Conservation (phyloP, 1,139 yeast species). For the Casaregolazyma lundiana region DNA sequence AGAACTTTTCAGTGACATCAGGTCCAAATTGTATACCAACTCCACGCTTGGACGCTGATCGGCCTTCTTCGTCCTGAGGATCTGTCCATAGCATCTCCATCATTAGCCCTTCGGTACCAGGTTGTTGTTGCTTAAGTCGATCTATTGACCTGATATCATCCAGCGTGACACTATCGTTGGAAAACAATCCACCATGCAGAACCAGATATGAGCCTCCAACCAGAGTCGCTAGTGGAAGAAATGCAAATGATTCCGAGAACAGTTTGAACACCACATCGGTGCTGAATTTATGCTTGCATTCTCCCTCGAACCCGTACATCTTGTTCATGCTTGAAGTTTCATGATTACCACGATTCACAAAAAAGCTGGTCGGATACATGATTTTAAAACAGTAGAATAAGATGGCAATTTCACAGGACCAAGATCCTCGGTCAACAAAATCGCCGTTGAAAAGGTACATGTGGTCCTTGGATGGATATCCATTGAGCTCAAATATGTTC, state of each 20-base stretch:
- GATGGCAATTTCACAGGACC: constrained; percentile 96
- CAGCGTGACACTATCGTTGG: constrained; percentile 65
- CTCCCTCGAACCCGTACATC: constrained; percentile 95
- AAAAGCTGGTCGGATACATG: constrained; percentile 67
- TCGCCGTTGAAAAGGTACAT: constrained; percentile 91
- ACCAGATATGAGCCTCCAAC: constrained; percentile 74
- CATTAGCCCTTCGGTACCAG: constrained; percentile 86
- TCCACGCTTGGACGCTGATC: constrained; percentile 89
- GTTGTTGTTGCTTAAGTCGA: constrained; percentile 66
- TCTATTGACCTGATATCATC: constrained; percentile 70
- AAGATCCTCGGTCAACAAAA: constrained; percentile 95
- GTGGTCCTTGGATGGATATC: constrained; percentile 62
- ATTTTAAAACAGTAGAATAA: constrained; percentile 74
- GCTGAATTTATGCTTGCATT: constrained; percentile 78
- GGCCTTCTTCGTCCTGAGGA: constrained; percentile 75
- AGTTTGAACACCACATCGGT: constrained; percentile 76
- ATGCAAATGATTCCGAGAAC: constrained; percentile 81
- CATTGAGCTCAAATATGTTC: constrained; percentile 70
- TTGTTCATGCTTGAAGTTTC: constrained; percentile 97
- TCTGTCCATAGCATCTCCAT: constrained; percentile 99
- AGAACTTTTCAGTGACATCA: constrained; percentile 78
- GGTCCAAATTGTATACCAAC: constrained; percentile 97
- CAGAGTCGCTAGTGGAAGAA: constrained; percentile 80
- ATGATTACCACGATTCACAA: constrained; percentile 89
- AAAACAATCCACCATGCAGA: constrained; percentile 94